Evolutionary conservation across 345 rosid genomes (phyloP), one percentile per base, ranked within the genome.

Genomic region (Pugionium dolabratum): DNA sequence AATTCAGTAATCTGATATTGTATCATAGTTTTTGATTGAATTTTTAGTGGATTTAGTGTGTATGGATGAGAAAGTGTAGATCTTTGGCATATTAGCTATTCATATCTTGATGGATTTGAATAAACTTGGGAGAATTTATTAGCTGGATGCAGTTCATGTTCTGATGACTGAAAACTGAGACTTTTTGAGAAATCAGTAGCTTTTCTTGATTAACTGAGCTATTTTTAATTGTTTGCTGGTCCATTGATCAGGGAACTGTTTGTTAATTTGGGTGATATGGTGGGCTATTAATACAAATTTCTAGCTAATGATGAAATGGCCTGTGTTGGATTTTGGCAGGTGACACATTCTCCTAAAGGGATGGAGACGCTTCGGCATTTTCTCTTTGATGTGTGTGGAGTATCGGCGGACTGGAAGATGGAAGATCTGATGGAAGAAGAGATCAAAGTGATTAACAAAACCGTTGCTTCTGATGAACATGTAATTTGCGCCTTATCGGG

Each of bases 401-500:
- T 94, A 9, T 54, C 74, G 69, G 87, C 96, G 1, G 89, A 79
- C 53, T 94, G 99, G 99, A 94, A 81, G 37, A 88, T 90, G 97
- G 96, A 90, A 75, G 80, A 86, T 80, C 76, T 94, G 18, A 46
- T 89, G 82, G 99, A 91, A 57, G 93, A 91, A 80, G 97, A 94
- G 78, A 83, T 94, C 65, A 82, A 82, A 79, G 84, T 75, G 51
- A 86, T 94, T 69, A 88, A 79, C 26, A 67, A 67, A 59, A 79
- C 81, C 0, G 87, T 94, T 57, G 90, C 81, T 28, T 77, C 88
- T 25, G 91, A 85, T 50, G 97, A 91, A 8, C 97, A 85, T 64
- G 97, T 87, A 66, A 94, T 94, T 8, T 94, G 99, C 69, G 99
- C 97, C 1, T 75, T 94, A 36, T 94, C 96, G 0, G 99, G 99